Evolutionary conservation across 2,329 filamentous ascomycete species (phyloP).

Genomic region (Didymella glomerata): DNA sequence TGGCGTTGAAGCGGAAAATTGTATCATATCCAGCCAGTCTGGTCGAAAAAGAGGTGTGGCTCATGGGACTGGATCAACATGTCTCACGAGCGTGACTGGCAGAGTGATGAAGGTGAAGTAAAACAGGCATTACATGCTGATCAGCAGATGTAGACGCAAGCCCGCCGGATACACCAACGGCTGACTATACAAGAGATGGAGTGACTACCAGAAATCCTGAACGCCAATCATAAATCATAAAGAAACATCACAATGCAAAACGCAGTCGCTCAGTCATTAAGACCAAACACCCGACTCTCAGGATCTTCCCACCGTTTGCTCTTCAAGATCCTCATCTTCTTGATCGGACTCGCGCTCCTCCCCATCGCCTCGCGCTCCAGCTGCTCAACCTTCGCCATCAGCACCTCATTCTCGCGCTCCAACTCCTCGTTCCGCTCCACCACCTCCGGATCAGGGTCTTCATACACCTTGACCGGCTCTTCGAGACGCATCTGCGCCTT

Average conservation of each 20-base stretch:
- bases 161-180: neutral
- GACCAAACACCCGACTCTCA: conserved; percentile 26
- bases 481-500: conserved; percentile 44
- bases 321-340: conserved; percentile 61
- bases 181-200: neutral
- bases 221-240: conserved; percentile 20
- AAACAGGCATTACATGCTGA: conserved; percentile 1
- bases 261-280: conserved; percentile 11
- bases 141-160: neutral
- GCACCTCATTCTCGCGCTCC: conserved; percentile 55
- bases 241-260: neutral
- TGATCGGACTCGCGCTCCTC: conserved; percentile 54
- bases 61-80: neutral
- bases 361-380: conserved; percentile 52
- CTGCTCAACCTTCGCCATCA: conserved; percentile 50
- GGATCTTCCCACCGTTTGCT: conserved; percentile 58
- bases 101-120: neutral
- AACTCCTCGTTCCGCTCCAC: conserved; percentile 50
- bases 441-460: conserved; percentile 53
- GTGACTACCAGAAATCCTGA: conserved; percentile 8
- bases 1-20: conserved; percentile 22
- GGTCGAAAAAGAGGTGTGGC: neutral
- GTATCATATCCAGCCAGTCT: conserved; percentile 8
- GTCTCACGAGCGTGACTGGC: neutral
- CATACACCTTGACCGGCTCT: conserved; percentile 52